A percentile compares a stretch with the other conserved stretches of the same genome.
These are phyloP conservation scores for Kodamaea anthophila DNA, from an alignment of 1,139 yeast genomes.

Conservation along the genomic window DNA sequence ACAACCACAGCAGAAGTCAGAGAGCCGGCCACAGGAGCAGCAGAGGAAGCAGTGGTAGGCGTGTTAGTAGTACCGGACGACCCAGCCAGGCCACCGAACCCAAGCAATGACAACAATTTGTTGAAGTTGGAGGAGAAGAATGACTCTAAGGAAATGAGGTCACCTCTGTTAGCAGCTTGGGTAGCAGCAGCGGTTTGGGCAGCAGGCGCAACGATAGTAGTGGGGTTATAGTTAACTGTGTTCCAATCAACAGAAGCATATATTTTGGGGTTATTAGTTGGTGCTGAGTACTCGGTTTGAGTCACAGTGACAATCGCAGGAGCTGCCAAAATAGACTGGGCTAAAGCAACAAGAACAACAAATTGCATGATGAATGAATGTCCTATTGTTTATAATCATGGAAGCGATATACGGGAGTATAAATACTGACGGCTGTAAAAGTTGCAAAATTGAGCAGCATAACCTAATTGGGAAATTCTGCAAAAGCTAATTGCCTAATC, in stretches of 20 bases:
- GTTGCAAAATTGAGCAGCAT: slow-evolving; percentile 6
- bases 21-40: slow-evolving; percentile 3
- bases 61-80: neutral
- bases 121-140: slow-evolving; percentile 8
- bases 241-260: too few species aligned
- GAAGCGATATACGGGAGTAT: neutral
- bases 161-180: slow-evolving; percentile 7
- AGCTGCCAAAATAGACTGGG: slow-evolving; percentile 10
- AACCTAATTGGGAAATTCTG: slow-evolving; percentile 2
- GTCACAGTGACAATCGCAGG: slow-evolving; percentile 24
- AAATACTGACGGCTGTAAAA: slow-evolving; percentile 1
- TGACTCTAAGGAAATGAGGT: slow-evolving; percentile 9
- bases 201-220: too few species aligned
- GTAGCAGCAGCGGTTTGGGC: too few species aligned
- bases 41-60: neutral
- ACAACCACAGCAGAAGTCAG: slow-evolving; percentile 2
- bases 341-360: slow-evolving; percentile 7
- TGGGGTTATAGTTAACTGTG: slow-evolving; percentile 9
- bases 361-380: slow-evolving; percentile 5
- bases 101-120: slow-evolving; percentile 12
- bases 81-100: slow-evolving; percentile 6
- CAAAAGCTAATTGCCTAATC: slow-evolving; percentile 4
- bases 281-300: too few species aligned
- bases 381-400: neutral
- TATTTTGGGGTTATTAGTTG: too few species aligned